Conservation (phyloP, 345 rosid genomes). For the Laguncularia racemosa region DNA sequence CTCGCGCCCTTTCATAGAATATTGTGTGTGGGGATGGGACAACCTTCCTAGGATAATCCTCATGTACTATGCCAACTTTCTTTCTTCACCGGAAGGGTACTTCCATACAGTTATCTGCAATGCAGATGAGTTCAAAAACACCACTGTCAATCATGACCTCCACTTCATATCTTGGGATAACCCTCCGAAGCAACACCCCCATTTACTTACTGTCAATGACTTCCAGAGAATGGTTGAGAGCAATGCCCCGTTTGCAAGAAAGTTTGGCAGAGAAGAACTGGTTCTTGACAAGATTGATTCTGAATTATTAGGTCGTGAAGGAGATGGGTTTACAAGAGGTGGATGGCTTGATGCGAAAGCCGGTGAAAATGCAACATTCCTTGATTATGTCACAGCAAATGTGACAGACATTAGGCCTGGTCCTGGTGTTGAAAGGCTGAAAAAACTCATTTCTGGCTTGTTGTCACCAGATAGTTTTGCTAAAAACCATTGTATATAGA, state of each 20-base stretch:
- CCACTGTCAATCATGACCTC: slow-evolving; percentile 78
- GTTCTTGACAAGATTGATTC: slow-evolving; percentile 79
- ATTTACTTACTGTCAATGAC: slow-evolving; percentile 59
- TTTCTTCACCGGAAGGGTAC: slow-evolving; percentile 90
- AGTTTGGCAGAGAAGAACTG: slow-evolving; percentile 53
- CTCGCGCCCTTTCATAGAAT: slow-evolving; percentile 75
- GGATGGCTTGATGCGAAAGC: slow-evolving; percentile 49
- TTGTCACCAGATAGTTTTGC: slow-evolving; percentile 47
- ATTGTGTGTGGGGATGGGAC: slow-evolving; percentile 85
- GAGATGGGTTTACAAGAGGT: slow-evolving; percentile 51
- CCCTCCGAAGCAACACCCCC: slow-evolving; percentile 92
- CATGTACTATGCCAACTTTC: slow-evolving; percentile 86
- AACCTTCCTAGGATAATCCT: slow-evolving; percentile 73
- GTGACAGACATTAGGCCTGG: slow-evolving; percentile 53
- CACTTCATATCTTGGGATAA: slow-evolving; percentile 95
- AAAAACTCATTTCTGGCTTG: slow-evolving; percentile 39
- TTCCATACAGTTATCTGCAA: slow-evolving; percentile 92
- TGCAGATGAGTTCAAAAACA: slow-evolving; percentile 55
- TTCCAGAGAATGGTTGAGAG: slow-evolving; percentile 63
- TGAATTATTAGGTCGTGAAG: slow-evolving; percentile 49
- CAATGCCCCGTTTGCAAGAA: slow-evolving; percentile 80
- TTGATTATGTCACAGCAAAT: slow-evolving; percentile 12
- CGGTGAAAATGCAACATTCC: slow-evolving; percentile 14
- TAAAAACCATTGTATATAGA: slow-evolving; percentile 33
- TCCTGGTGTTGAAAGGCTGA: slow-evolving; percentile 62